Evolutionary conservation across 306 rosid genomes (phyloP).

Genomic region (Ceratonia siliqua): DNA sequence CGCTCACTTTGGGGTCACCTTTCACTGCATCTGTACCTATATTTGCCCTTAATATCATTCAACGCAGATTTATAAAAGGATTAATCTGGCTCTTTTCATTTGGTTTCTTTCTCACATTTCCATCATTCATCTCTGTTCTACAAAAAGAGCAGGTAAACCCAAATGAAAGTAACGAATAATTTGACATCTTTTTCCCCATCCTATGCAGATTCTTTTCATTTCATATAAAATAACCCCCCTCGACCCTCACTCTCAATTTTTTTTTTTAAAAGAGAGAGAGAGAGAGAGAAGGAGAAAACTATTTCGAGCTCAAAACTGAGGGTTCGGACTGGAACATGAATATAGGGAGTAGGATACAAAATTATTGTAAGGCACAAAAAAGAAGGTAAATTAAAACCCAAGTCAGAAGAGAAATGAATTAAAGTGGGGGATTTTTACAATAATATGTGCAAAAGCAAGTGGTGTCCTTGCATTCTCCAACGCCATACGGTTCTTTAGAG

Average conservation of each 20-base stretch:
- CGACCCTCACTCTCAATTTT: too few relatives aligned
- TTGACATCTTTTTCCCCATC: background rate
- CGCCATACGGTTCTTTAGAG: conserved; percentile 42
- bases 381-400: conserved; percentile 6
- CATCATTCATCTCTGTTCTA: background rate
- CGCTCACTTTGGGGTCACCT: background rate
- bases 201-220: background rate
- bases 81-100: background rate
- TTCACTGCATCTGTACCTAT: background rate
- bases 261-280: too few relatives aligned
- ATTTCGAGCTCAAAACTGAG: too few relatives aligned
- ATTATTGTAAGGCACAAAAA: background rate
- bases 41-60: background rate
- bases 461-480: conserved; percentile 43
- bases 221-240: too few relatives aligned
- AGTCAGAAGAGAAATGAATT: background rate
- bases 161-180: background rate
- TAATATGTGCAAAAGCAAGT: conserved; percentile 49
- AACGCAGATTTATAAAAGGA: background rate
- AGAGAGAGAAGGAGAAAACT: too few relatives aligned
- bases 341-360: background rate
- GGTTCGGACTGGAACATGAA: too few relatives aligned
- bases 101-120: background rate
- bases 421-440: conserved; percentile 45
- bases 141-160: background rate